Evolutionary conservation across 306 rosid genomes (phyloP).

Genomic region (Rosa multiflora): DNA sequence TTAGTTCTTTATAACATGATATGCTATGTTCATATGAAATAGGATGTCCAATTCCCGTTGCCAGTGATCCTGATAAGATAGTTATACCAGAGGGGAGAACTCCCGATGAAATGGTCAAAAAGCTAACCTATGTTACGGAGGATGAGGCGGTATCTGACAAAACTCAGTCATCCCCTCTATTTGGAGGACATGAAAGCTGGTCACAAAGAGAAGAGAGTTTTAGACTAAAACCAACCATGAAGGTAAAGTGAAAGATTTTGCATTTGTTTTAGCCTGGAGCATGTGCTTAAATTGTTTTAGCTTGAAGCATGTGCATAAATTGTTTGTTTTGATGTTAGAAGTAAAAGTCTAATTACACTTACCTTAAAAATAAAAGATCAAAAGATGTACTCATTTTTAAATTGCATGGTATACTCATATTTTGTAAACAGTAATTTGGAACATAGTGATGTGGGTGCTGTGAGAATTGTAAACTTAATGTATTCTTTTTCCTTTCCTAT

Average conservation of each 20-base stretch:
- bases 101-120: conserved; percentile 56
- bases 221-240: conserved; percentile 72
- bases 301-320: neutral
- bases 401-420: neutral
- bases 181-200: conserved; percentile 93
- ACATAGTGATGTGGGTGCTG: neutral
- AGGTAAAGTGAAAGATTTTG: conserved; percentile 45
- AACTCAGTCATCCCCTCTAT: conserved; percentile 58
- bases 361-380: neutral
- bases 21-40: conserved; percentile 26
- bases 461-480: neutral
- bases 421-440: neutral
- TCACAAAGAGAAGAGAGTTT: conserved; percentile 75
- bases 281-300: conserved; percentile 2
- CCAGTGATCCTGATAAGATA: conserved; percentile 61
- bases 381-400: neutral
- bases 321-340: neutral
- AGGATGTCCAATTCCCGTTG: conserved; percentile 88
- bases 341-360: neutral
- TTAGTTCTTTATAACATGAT: conserved; percentile 17
- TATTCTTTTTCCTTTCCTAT: neutral
- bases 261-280: conserved; percentile 14
- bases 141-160: conserved; percentile 40
- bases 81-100: conserved; percentile 71
- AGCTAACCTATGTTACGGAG: conserved; percentile 48